Base-by-base conservation (phyloP, 768 basidiomycete species). In the Artomyces pyxidatus region DNA sequence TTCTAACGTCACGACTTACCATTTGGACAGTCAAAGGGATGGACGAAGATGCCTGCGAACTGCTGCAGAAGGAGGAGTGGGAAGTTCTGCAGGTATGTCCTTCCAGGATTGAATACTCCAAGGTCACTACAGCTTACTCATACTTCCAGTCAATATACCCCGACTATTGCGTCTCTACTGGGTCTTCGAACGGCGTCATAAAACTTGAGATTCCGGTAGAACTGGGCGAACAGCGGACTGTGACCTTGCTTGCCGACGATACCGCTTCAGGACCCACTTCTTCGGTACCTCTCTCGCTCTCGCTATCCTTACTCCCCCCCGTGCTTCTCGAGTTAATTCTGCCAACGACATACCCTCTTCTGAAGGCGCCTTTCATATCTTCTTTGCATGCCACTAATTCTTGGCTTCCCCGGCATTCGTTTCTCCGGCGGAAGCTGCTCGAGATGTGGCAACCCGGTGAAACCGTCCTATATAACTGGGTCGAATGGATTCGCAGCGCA, bases 61-160 rank as follows among this genome's bases (percentile, higher is more conserved):
- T 53, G 22, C 59, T 78, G 54, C 78, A 77, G 57, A 59, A 58
- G 50, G 80, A 84, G 59, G 83, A 85, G 60, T 75, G 71, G 60
- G 75, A 80, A 50, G 81, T 83, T 19, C 57, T 85, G 21, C 72
- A 79, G 73, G 83, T 80, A 52, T 29, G 69, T 60, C 16, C 11
- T 30, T 23, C 11, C 30, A 28, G 17, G 16, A 32, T 52, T 41
- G 46, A 43, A 3, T 30, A 10, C 41, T 10, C 22, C 21, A 17
- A 29, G 27, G 30, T 22, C 29, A 45, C 39, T 22, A 22, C n/a
- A 42, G 32, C 27, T 48, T 27, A 32, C 14, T 28, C 23, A 6
- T 17, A 6, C 14, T 12, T 51, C 8, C 54, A 88, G 86, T 80
- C 86, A n/a, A 88, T 88, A 39, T 85, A 81, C 61, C 87, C 87